Evolutionary conservation across 805 yeast genomes (phyloP), one percentile per base, ranked within the genome.

Genomic region (Blastobotrys parvus): DNA sequence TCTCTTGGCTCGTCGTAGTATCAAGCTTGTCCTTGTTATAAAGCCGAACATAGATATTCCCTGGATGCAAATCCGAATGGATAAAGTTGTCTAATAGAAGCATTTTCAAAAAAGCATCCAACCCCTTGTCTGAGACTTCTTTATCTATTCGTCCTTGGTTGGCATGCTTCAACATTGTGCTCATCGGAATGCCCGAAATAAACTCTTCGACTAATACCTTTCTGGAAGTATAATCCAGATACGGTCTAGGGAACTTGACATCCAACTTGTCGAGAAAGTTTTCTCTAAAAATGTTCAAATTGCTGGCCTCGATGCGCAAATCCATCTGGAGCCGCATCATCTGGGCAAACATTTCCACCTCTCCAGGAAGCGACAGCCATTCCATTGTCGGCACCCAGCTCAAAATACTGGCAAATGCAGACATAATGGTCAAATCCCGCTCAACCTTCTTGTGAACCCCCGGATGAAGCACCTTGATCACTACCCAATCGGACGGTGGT

Each of bases 51-150:
- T 88, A 76, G 57, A 92, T 85, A 60, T 92, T 92, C 3, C 99
- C 99, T 0, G 98, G 97, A 53, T 92, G 99, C 46, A 92, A 69
- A 64, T 92, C 99, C 0, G 97, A 90, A 61, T 92, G 99, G 35
- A 89, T 86, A 61, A 92, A 92, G 60, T 92, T 89, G 64, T 92
- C 94, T 42, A 90, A 63, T 41, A 92, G 82, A 48, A 92, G 69
- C 99, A 92, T 92, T 55, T 88, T 83, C 49, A 92, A 68, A 54
- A 92, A 92, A 3, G 97, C 84, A 59, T 92, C 95, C 19, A 92
- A 75, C 6, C 95, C 84, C 48, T 82, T 82, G 55, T 84, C 88
- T 56, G 89, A 78, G 34, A 86, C 70, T 60, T 57, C 68, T 40
- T 56, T 68, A 58, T 52, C 82, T 66, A 62, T 60, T 1, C 45